Evolutionary conservation across 179 eudicot genomes (phyloP).

Genomic region (Corrigiola litoralis): DNA sequence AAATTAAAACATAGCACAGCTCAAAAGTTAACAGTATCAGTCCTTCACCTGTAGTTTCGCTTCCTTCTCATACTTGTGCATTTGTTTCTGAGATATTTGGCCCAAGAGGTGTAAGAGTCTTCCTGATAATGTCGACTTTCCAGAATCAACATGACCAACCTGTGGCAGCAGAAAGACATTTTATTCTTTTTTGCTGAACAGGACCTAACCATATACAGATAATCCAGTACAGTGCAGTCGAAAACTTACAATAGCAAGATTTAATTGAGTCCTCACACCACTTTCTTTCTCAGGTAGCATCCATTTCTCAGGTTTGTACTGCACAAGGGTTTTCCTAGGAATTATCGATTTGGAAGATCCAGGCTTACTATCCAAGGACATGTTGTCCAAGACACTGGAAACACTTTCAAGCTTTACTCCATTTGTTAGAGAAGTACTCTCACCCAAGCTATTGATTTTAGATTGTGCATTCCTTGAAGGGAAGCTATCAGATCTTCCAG

Average conservation of each 20-base stretch:
- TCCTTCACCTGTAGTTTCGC: constrained; percentile 66
- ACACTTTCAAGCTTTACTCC: constrained; percentile 32
- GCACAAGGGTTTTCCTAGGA: constrained; percentile 35
- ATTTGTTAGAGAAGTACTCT: constrained; percentile 27
- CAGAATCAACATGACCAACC: constrained; percentile 99
- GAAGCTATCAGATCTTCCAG: constrained; percentile 32
- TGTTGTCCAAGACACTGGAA: constrained; percentile 31
- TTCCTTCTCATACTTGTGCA: constrained; percentile 93
- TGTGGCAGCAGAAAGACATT: constrained; percentile 24
- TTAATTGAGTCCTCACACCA: constrained; percentile 56
- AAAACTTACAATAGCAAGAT: constrained; percentile 90
- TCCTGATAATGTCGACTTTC: constrained; percentile 96
- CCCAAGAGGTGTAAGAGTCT: constrained; percentile 87
- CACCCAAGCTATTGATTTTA: constrained; percentile 22
- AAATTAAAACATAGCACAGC: neutral
- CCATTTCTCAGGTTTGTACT: constrained; percentile 85
- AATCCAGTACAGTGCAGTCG: neutral
- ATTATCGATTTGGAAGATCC: constrained; percentile 36
- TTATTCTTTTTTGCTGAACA: neutral
- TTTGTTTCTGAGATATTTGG: constrained; percentile 70
- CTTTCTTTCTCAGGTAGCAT: constrained; percentile 59
- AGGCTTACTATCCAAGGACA: constrained; percentile 42
- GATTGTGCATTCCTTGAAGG: constrained; percentile 24
- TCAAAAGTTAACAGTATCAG: neutral
- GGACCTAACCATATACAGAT: constrained; percentile 1